Evolutionary conservation across 352 stramenopile species (phyloP), one percentile per base, ranked within the genome.

Genomic region (Globisporangium emineosum): DNA sequence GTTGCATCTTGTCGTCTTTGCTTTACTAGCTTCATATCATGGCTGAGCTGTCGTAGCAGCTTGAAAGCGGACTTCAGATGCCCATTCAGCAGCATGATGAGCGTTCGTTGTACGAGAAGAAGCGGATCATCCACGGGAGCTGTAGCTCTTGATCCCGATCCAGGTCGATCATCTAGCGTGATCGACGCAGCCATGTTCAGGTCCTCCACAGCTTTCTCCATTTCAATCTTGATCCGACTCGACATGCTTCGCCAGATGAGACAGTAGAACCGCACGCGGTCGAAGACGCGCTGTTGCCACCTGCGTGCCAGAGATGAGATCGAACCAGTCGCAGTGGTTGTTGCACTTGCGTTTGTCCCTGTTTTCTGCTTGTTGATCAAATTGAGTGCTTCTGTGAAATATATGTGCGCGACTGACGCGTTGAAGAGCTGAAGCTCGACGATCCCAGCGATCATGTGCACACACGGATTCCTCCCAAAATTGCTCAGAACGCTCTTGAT

Each of bases 31-130:
- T 62, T 45, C 63, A 60, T 32, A 9, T 42, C 19, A 0, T 47
- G 73, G 23, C 71, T 71, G 3, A 85, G 66, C 56, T 79, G 72
- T 1, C 68, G 74, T 12, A 85, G 42, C 9, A 82, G 64, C 51
- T 86, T 86, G 62, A 81, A 69, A 2, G 80, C 76, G 4, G 76
- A 72, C 35, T 81, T 79, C 4, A 87, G 64, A 25, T 86, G 76
- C 0, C 80, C 76, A 45, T 88, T 83, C 9, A 86, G 53, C 21
- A 89, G 50, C 78, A 88, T 75, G 43, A 86, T 80, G 19, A 86
- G 27, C 0, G 76, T 75, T 21, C 76, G 57, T 53, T 89, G 79
- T 4, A 71, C 57, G 9, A 87, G 65, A 6, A 88, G 64, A 7
- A 86, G 43, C 1, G 72, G 68, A 7, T 81, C 70, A 13, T 75